Percentiles rank a stretch among this genome's conserved stretches.
phyloP scores from a whole-genome alignment of 306 rosid genomes.

The Parietaria judaica region DNA sequence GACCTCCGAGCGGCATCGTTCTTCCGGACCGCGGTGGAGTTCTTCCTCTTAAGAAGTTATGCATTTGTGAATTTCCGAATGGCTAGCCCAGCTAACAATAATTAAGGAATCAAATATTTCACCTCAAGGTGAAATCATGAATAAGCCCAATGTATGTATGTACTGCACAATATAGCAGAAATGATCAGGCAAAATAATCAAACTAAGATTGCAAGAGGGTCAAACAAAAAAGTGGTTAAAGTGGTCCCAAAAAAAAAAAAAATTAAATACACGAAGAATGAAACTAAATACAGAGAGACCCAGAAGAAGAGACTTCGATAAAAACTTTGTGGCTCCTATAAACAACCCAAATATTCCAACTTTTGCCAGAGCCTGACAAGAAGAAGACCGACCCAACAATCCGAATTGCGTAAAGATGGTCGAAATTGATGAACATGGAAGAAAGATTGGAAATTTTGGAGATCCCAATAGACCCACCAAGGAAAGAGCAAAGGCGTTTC shows the following conservation, averaged over 20 bases:
- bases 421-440: background rate
- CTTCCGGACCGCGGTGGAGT: conserved; percentile 57
- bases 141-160: conserved; percentile 7
- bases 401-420: conserved; percentile 1
- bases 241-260: conserved; percentile 22
- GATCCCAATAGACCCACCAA: conserved; percentile 34
- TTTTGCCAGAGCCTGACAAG: conserved; percentile 21
- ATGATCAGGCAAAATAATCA: conserved; percentile 17
- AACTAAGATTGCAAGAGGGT: conserved; percentile 14
- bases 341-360: background rate
- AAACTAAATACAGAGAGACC: conserved; percentile 29
- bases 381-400: conserved; percentile 12
- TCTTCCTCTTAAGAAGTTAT: conserved; percentile 55
- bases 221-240: conserved; percentile 14
- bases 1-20: conserved; percentile 83
- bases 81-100: conserved; percentile 3
- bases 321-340: background rate
- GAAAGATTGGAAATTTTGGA: conserved; percentile 16
- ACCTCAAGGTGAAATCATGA: conserved; percentile 19
- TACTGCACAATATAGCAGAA: conserved; percentile 35
- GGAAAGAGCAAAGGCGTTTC: background rate
- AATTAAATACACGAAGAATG: conserved; percentile 9
- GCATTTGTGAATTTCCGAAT: conserved; percentile 44
- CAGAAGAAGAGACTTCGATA: conserved; percentile 16
- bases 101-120: conserved; percentile 13